Percentiles rank a stretch among this genome's conserved stretches.
phyloP scores from a whole-genome alignment of 257 asterid species.

The Solanum etuberosum region DNA sequence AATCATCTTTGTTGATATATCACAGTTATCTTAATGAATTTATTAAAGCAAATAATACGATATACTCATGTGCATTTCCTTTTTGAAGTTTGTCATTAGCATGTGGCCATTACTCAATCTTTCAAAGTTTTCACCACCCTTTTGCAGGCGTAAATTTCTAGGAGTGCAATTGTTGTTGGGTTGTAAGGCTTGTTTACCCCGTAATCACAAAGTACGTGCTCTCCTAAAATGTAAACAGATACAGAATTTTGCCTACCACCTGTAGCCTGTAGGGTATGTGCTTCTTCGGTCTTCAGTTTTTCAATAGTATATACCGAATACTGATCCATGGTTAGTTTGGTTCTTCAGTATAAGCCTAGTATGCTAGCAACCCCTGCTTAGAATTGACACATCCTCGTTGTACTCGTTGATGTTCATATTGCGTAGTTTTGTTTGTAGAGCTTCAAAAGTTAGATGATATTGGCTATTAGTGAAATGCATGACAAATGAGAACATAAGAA shows the following conservation, averaged over 20 bases:
- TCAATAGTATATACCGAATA: neutral
- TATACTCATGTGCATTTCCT: neutral
- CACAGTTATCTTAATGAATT: neutral
- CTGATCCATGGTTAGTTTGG: neutral
- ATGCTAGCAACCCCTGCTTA: neutral
- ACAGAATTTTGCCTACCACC: neutral
- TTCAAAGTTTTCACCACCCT: neutral
- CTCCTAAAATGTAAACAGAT: neutral
- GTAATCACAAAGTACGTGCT: neutral
- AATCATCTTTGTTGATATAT: neutral
- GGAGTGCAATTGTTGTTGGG: neutral
- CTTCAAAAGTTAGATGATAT: neutral
- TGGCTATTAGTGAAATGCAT: neutral
- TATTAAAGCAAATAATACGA: neutral
- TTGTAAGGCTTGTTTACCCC: neutral
- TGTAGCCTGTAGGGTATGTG: neutral
- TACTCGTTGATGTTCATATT: neutral
- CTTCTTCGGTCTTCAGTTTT: neutral
- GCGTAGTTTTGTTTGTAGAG: neutral
- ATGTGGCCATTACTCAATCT: neutral
- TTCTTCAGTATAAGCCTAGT: neutral
- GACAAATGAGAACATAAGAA: neutral
- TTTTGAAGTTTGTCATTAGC: neutral
- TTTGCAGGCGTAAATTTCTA: neutral
- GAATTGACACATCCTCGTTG: neutral